Base-by-base conservation (phyloP, 2,329 filamentous ascomycete species). In the Stachybotrys chlorohalonatus region DNA sequence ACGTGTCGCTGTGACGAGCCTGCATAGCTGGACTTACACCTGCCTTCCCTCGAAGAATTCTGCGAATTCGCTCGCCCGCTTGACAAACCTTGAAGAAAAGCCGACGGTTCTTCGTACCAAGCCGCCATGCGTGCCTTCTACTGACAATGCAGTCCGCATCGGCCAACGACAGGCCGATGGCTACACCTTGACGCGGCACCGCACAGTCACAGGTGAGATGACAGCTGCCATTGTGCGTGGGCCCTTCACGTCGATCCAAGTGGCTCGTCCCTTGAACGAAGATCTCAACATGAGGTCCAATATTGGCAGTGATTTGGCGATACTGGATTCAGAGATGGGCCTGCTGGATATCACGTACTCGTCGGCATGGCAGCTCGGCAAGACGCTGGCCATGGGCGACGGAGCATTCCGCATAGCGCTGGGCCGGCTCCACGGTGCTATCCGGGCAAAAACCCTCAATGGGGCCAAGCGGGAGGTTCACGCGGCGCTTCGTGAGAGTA, bases 331-430 rank as follows among this genome's bases (percentile, higher is more conserved):
- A 3, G 48, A 66, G 5, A n/a, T 67, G 0, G 67, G 66, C 0
- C 54, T 76, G 5, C 72, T 75, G 68, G 74, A 76, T 54, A 51
- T 75, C 1, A 68, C 70, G 0, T 77, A 76, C 59, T 65, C 66
- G 0, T 52, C 61, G 1, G 74, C 74, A 0, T 77, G 74, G 74
- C 59, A 72, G 48, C 57, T 75, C 1, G 74, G 75, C 0, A 66
- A 64, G 48, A 63, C 62, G 3, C 49, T 75, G n/a, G 74, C 70
- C 0, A 57, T 75, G 2, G 65, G 64, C 0, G 70, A 63, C 55
- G 13, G 62, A 6, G 54, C 54, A 0, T 74, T 73, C 53, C 64
- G 56, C n/a, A 51, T 60, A 6, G 63, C 70, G 0, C 54, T 74
- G 3, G 13, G 47, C 7, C 17, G 53, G 4, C 48, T 56, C 6